phyloP scores from a whole-genome alignment of 306 rosid species.

The Lagenaria siceraria region DNA sequence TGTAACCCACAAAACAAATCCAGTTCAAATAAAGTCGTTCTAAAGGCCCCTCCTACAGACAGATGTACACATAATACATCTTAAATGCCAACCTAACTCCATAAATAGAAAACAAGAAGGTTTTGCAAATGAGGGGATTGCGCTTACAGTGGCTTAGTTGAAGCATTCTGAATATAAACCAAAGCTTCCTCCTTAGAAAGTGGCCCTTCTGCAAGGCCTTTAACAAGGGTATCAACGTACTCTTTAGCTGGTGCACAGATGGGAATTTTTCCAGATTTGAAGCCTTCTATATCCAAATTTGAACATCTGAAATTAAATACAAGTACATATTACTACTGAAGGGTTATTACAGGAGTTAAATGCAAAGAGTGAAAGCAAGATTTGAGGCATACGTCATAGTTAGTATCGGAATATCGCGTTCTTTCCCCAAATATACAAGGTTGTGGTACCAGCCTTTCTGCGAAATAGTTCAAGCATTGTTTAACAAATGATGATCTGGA shows the following conservation, averaged over 20 bases:
- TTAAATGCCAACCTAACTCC: background rate
- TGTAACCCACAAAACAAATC: no score
- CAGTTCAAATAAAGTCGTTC: background rate
- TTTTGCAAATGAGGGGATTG: background rate
- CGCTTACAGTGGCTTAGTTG: conserved; percentile 31
- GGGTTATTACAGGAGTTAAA: background rate
- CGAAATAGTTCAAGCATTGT: conserved; percentile 6
- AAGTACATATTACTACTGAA: background rate
- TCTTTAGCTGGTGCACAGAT: conserved; percentile 39
- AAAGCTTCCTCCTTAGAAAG: conserved; percentile 59
- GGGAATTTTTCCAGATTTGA: conserved; percentile 49
- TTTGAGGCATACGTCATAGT: conserved; percentile 66
- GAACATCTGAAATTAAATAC: conserved; percentile 35
- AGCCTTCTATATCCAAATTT: conserved; percentile 22
- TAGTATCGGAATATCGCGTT: conserved; percentile 46
- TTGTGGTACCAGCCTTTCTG: conserved; percentile 67
- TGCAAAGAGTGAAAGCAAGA: background rate
- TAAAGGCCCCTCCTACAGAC: background rate
- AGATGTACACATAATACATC: no score
- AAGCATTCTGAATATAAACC: conserved; percentile 42
- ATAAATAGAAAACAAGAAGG: background rate
- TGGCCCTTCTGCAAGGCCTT: conserved; percentile 69
- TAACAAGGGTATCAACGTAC: conserved; percentile 37
- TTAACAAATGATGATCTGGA: background rate
- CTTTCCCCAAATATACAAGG: conserved; percentile 57